Percentiles rank a stretch among this genome's conserved stretches.
These are phyloP conservation scores for Scedosporium minutisporum DNA, from an alignment of 2,329 filamentous ascomycete species.

Conservation along the genomic window DNA sequence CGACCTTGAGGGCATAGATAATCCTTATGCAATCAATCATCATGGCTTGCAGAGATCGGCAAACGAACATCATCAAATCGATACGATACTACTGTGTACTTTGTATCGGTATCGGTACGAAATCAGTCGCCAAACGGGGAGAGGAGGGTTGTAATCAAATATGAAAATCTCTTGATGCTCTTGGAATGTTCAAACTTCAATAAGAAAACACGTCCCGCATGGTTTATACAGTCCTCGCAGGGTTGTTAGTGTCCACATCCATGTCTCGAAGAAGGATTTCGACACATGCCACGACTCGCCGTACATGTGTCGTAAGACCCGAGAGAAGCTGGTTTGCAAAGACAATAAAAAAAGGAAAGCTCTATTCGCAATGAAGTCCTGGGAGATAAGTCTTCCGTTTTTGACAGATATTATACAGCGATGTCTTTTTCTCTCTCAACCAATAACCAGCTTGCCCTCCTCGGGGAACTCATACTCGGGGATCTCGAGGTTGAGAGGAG, in stretches of 20 bases:
- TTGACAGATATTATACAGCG: slow-evolving; percentile 2
- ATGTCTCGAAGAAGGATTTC: neutral
- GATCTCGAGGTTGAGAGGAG: slow-evolving; percentile 94
- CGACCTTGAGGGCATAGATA: neutral
- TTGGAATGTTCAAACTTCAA: neutral
- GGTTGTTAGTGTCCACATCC: neutral
- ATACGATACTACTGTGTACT: too few relatives aligned
- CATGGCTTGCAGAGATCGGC: too few relatives aligned
- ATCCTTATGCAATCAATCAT: neutral
- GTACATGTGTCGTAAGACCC: neutral
- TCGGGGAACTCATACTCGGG: slow-evolving; percentile 87
- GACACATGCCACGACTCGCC: neutral
- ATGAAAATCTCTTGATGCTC: neutral
- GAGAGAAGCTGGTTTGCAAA: neutral
- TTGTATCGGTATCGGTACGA: neutral
- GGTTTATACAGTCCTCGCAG: neutral
- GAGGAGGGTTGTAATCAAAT: neutral
- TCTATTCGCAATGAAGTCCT: slow-evolving; percentile 5
- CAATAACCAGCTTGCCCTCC: slow-evolving; percentile 81
- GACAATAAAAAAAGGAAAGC: slow-evolving; percentile 2
- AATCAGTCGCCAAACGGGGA: neutral
- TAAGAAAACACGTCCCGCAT: neutral
- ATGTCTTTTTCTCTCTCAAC: slow-evolving; percentile 48
- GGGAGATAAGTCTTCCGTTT: neutral
- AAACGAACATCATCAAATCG: too few relatives aligned